Percentiles rank a stretch among this genome's conserved stretches.
phyloP scores from a whole-genome alignment of 2,329 filamentous ascomycete species.

The Leptographium lundbergii region DNA sequence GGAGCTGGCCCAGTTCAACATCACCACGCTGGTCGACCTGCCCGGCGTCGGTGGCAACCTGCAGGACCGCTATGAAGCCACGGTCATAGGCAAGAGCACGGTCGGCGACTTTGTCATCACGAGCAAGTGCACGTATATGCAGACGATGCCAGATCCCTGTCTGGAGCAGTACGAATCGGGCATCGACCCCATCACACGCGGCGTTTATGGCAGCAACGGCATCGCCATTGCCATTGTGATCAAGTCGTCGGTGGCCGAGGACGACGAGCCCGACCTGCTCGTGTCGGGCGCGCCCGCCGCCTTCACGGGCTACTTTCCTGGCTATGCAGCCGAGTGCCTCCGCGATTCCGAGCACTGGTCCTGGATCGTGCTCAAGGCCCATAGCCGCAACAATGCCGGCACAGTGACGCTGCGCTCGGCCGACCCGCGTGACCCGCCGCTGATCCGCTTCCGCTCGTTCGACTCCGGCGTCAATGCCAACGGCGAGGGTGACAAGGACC shows the following conservation, averaged over 20 bases:
- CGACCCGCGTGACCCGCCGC: conserved; percentile 50
- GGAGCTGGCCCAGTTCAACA: no score
- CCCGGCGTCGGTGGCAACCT: conserved; percentile 39
- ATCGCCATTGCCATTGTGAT: conserved; percentile 1
- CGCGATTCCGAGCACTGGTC: conserved; percentile 26
- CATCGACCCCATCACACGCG: background rate
- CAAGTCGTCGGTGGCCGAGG: conserved; percentile 16
- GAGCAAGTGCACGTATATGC: background rate
- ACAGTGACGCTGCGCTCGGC: conserved; percentile 46
- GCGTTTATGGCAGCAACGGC: conserved; percentile 2
- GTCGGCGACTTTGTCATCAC: conserved; percentile 1
- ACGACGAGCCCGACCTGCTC: conserved; percentile 22
- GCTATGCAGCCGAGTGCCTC: conserved; percentile 20
- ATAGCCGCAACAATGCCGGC: conserved; percentile 49
- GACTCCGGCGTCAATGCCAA: conserved; percentile 17
- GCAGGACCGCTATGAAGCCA: conserved; percentile 27
- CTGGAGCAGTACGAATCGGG: background rate
- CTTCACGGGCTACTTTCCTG: conserved; percentile 27
- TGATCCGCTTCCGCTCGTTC: conserved; percentile 52
- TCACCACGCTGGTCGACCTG: conserved; percentile 27
- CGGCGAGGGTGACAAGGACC: conserved; percentile 4
- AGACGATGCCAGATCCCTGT: background rate
- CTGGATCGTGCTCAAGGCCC: conserved; percentile 44
- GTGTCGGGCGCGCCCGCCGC: conserved; percentile 25
- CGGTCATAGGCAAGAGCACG: conserved; percentile 5